These are phyloP conservation scores for Paecilomyces dactylethromorphus DNA, from an alignment of 2,329 filamentous ascomycete genomes.

Conservation along the genomic window DNA sequence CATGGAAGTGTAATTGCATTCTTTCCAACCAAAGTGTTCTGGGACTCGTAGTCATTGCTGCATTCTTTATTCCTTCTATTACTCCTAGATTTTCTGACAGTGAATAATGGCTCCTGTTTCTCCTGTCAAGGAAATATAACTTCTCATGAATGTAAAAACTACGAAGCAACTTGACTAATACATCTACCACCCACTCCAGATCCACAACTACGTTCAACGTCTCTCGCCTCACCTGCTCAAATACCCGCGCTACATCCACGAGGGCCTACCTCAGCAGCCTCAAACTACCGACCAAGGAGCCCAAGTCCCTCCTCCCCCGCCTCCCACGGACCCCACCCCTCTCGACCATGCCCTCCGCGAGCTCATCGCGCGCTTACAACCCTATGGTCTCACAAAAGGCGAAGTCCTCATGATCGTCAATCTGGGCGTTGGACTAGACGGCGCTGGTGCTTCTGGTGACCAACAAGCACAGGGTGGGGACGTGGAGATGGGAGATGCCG, in stretches of 20 bases:
- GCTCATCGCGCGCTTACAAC: slow-evolving; percentile 29
- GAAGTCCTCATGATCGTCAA: slow-evolving; percentile 43
- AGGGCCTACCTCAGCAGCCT: slow-evolving; percentile 13
- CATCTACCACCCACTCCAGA: slow-evolving; percentile 16
- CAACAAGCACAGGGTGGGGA: background rate
- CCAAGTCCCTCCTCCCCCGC: slow-evolving; percentile 6
- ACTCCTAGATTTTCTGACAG: background rate
- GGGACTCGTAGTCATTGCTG: background rate
- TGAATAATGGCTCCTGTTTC: background rate
- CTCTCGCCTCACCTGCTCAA: slow-evolving; percentile 33
- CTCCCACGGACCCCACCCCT: slow-evolving; percentile 17
- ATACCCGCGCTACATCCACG: slow-evolving; percentile 27
- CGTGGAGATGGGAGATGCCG: slow-evolving; percentile 9
- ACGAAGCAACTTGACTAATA: background rate
- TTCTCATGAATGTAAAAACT: background rate
- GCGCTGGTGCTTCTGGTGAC: background rate
- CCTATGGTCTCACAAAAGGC: slow-evolving; percentile 39
- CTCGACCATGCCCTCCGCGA: slow-evolving; percentile 32
- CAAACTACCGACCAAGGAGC: slow-evolving; percentile 3
- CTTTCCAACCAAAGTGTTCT: background rate
- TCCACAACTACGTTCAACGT: slow-evolving; percentile 35
- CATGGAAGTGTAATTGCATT: background rate
- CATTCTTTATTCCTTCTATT: background rate
- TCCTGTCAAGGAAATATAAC: too few relatives aligned
- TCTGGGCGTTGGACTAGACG: slow-evolving; percentile 30